phyloP scores from a whole-genome alignment of 1,284 basidiomycete genomes.

The Apiotrichum gracile region DNA sequence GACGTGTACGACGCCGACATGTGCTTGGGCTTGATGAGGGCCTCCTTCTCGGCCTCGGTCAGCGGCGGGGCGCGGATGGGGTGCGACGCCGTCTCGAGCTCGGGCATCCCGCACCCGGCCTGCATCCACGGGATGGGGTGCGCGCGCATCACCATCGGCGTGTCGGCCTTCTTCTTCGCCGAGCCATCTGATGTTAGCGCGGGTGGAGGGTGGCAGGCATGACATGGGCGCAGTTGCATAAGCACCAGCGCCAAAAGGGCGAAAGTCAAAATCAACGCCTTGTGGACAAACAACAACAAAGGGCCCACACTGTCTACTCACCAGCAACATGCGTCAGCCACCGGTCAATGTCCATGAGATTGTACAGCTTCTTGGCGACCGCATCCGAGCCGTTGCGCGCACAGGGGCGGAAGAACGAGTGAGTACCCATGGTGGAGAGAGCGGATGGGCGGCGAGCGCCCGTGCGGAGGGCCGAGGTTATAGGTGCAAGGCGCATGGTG shows the following conservation, averaged over 20 bases:
- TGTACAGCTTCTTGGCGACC: slow-evolving; percentile 28
- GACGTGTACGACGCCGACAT: slow-evolving; percentile 45
- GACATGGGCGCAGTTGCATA: too few relatives aligned
- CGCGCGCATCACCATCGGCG: slow-evolving; percentile 41
- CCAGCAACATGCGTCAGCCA: slow-evolving; percentile 39
- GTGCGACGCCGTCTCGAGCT: slow-evolving; percentile 20
- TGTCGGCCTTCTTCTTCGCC: slow-evolving; percentile 21
- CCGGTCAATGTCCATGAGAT: slow-evolving; percentile 42
- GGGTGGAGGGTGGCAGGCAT: too few relatives aligned
- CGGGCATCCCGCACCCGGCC: slow-evolving; percentile 21
- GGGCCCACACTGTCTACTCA: too few relatives aligned
- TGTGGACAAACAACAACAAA: too few relatives aligned
- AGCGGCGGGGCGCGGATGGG: slow-evolving; percentile 2
- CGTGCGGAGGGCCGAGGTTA: neutral
- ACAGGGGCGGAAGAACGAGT: neutral
- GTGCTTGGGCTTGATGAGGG: slow-evolving; percentile 32
- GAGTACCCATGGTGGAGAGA: neutral
- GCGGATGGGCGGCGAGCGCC: neutral
- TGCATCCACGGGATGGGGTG: slow-evolving; percentile 39
- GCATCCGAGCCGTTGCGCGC: neutral
- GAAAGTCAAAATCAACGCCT: too few relatives aligned
- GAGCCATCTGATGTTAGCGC: slow-evolving; percentile 20
- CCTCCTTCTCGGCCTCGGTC: slow-evolving; percentile 17
- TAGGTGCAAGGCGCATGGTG: neutral
- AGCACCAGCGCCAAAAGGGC: too few relatives aligned